Evolutionary conservation across 495 filamentous ascomycete species (phyloP), one percentile per base, ranked within the genome.

Genomic region (Bombardia bombarda): DNA sequence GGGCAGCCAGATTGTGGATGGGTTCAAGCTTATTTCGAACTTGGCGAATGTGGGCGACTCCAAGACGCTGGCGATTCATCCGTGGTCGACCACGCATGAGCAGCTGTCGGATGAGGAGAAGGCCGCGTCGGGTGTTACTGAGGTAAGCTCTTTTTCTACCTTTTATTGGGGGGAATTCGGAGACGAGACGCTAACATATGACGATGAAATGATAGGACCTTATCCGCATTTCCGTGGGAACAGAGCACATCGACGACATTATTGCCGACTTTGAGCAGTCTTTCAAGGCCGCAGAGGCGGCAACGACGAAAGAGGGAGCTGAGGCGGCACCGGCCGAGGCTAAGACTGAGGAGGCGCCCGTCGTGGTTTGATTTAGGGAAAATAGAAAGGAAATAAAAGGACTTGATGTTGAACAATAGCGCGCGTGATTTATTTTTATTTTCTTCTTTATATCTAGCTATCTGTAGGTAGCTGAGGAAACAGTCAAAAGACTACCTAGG

Each of bases 191-290:
- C 21, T 13, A 20, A 23, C 7, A 20, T 10, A 24, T 19, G 21
- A 9, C 34, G 22, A 20, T 12, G 9, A 3, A 22, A 10, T n/a
- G n/a, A n/a, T 24, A 66, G 68, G 92, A 98, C 61, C 77, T 85
- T 10, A 95, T 98, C 66, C 84, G 92, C 45, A 93, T 97, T 58
- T 97, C 93, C 0, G 90, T 98, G 49, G 92, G 92, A 35, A 95
- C 83, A 0, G 92, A 98, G 70, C 87, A 97, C 63, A 95, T 98
- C 55, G 90, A 96, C 67, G 92, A 98, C 58, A 98, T 98, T 53
- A 90, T 97, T 58, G 83, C 79, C 38, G 92, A 98, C 65, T 97
- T 98, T 57, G 81, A 87, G 55, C 93, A 98, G 65, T 84, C 88
- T 0, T 95, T 98, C 66, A 68, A 74, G 53, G 73, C 75, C 14